These are phyloP conservation scores for Fusarium sp. DNA, from an alignment of 2,329 filamentous ascomycete genomes.

Conservation along the genomic window DNA sequence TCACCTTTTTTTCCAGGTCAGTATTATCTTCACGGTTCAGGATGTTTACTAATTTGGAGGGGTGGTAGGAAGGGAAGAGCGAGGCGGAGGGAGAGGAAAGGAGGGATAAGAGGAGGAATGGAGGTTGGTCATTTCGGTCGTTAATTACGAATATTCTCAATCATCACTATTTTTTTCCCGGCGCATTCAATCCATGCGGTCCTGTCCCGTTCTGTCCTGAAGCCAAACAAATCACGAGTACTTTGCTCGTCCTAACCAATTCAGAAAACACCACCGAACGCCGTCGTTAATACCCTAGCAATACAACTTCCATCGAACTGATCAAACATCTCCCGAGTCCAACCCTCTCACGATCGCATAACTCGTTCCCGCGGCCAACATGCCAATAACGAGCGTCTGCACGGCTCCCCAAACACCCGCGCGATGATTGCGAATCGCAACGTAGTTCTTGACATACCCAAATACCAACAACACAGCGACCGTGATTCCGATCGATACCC, in stretches of 20 bases:
- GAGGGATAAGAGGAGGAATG: constrained; percentile 21
- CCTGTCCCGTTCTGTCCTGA: background rate
- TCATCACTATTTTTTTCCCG: constrained; percentile 11
- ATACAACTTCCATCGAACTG: background rate
- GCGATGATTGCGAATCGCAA: constrained; percentile 62
- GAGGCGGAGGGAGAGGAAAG: background rate
- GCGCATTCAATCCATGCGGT: background rate
- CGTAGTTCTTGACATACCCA: constrained; percentile 72
- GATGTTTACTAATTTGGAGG: constrained; percentile 44
- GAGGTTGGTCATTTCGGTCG: constrained; percentile 38
- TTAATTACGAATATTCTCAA: constrained; percentile 26
- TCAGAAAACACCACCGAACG: constrained; percentile 24
- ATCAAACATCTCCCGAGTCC: constrained; percentile 50
- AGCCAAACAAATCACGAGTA: constrained; percentile 12
- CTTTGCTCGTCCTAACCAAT: constrained; percentile 3
- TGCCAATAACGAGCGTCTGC: constrained; percentile 73
- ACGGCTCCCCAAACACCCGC: constrained; percentile 69
- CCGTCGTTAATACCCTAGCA: constrained; percentile 19
- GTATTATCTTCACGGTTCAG: constrained; percentile 33
- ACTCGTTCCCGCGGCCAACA: constrained; percentile 72
- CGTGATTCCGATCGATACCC: constrained; percentile 70
- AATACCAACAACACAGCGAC: constrained; percentile 70
- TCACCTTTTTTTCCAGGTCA: constrained; percentile 51
- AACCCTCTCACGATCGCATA: constrained; percentile 71
- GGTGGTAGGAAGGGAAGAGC: background rate